phyloP scores from a whole-genome alignment of 1,284 basidiomycete species.

The Athelia psychrophila region DNA sequence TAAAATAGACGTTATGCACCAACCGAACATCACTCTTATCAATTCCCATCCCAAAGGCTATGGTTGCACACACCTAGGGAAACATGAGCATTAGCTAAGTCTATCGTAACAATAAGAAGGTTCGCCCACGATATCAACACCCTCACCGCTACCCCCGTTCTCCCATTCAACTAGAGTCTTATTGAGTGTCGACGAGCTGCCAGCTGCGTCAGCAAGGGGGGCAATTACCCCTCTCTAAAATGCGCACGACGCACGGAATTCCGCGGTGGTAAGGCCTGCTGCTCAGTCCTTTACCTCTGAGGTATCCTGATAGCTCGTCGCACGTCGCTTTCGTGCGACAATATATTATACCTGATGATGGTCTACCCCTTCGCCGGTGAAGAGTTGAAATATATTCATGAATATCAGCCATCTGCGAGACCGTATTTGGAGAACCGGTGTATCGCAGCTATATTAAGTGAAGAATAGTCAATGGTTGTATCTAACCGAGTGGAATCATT shows the following conservation, averaged over 20 bases:
- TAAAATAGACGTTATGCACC: conserved; percentile 16
- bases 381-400: conserved; percentile 62
- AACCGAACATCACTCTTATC: conserved; percentile 82
- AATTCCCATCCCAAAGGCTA: conserved; percentile 89
- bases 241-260: conserved; percentile 38
- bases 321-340: conserved; percentile 69
- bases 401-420: conserved; percentile 60
- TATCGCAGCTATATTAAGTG: conserved; percentile 52
- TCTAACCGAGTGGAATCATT: not conserved
- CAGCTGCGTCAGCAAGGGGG: conserved; percentile 1
- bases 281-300: conserved; percentile 64
- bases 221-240: not conserved
- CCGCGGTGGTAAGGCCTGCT: conserved; percentile 78
- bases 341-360: conserved; percentile 80
- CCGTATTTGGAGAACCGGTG: conserved; percentile 44
- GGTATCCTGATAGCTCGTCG: conserved; percentile 60
- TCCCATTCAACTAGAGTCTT: conserved; percentile 67
- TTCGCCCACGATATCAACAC: conserved; percentile 56
- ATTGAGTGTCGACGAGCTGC: conserved; percentile 49
- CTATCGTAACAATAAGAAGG: not conserved
- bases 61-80: conserved; percentile 43
- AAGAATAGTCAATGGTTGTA: not conserved
- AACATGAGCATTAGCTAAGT: not conserved
- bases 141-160: conserved; percentile 43
- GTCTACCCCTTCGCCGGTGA: conserved; percentile 51